Base-by-base conservation (phyloP, 2,329 filamentous ascomycete species). In the Alternaria arborescens region DNA sequence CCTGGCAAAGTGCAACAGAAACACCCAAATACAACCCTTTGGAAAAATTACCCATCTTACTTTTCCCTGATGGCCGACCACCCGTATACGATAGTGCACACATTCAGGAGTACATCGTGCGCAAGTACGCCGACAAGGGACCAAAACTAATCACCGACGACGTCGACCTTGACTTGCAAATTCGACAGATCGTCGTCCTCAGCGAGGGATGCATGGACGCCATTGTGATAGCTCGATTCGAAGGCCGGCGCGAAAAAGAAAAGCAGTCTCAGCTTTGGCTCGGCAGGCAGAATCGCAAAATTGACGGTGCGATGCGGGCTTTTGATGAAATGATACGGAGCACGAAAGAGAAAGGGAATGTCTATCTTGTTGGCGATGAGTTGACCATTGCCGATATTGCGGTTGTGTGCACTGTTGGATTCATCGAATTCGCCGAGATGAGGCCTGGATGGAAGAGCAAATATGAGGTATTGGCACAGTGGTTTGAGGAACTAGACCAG, bases 21-120 rank as follows among this genome's bases (percentile, higher is more conserved):
- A 81, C 77, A 12, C 77, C 78, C 1, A 59, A 69, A 40, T 74
- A 80, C 73, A 81, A 81, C 40, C 79, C 79, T 0, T 62, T 81
- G 5, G 79, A 81, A 40, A 80, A 81, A 51, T 71, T 81, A 0
- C 78, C 78, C 0, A 75, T 80, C 2, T 62, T 81, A 7, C 68
- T 81, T 52, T 67, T 76, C 28, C 65, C 62, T 2, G 64, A 68
- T 40, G 40, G 34, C 10, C 36, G 59, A 1, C 30, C 54, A 3
- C 65, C 62, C 11, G 62, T 69, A 12, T 67, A 67, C 57, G 65
- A 67, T 57, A 56, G 43, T 40, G 65, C 65, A 30, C 67, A 67
- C 47, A 69, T 69, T 26, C 58, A 62, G 24, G 58, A 55, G 34
- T 67, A 69, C 59, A 64, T 66, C 30, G 65, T 67, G 4, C 53